Conservation (phyloP, 106 monocot species). For the Dendrobium chrysotoxum region DNA sequence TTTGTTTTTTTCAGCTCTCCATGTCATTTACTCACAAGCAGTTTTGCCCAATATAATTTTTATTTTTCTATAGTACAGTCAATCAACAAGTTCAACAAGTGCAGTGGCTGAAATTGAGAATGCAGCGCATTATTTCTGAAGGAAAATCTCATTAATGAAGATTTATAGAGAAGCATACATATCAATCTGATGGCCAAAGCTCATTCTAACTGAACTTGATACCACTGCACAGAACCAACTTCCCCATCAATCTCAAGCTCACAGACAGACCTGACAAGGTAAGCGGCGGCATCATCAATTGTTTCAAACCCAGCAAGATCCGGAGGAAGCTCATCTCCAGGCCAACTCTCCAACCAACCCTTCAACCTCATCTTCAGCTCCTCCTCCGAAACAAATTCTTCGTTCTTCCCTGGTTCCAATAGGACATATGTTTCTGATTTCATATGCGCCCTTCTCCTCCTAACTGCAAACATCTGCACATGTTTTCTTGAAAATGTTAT, state of each 20-base stretch:
- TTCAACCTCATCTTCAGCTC: conserved; percentile 58
- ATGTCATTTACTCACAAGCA: too few relatives aligned
- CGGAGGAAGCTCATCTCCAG: conserved; percentile 47
- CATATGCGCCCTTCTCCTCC: conserved; percentile 60
- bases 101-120: too few relatives aligned
- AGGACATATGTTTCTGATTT: conserved; percentile 81
- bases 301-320: conserved; percentile 59
- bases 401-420: conserved; percentile 65
- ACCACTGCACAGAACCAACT: conserved; percentile 81
- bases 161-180: too few relatives aligned
- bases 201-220: conserved; percentile 73
- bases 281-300: conserved; percentile 62
- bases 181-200: not conserved
- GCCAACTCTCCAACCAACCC: conserved; percentile 69
- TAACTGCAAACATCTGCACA: conserved; percentile 40
- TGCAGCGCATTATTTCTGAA: too few relatives aligned
- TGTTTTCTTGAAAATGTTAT: not conserved
- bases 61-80: too few relatives aligned
- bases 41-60: too few relatives aligned
- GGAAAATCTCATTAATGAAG: too few relatives aligned
- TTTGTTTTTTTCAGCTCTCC: too few relatives aligned
- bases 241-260: conserved; percentile 83
- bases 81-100: too few relatives aligned
- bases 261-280: conserved; percentile 74
- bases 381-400: conserved; percentile 72